These are phyloP conservation scores for Glycine latifolia DNA, from an alignment of 306 rosid species.

Conservation along the genomic window DNA sequence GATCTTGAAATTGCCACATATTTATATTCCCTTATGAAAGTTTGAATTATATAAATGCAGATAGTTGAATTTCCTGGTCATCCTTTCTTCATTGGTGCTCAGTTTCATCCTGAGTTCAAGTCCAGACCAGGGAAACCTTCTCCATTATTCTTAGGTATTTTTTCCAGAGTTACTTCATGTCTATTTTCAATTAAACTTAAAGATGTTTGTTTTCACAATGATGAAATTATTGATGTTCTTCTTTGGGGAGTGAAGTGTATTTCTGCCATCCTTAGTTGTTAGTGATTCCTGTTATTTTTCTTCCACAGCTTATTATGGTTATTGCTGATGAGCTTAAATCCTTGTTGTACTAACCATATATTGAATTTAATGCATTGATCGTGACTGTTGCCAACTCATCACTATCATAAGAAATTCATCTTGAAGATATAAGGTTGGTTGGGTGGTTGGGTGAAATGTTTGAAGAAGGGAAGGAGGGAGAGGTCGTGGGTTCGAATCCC, in stretches of 20 bases:
- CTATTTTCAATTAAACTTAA: not conserved
- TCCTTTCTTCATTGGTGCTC: constrained; percentile 81
- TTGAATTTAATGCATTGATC: not conserved
- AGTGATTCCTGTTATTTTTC: constrained; percentile 5
- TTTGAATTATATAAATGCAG: constrained; percentile 51
- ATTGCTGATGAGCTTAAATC: not conserved
- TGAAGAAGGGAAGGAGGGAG: too few species aligned
- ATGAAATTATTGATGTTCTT: not conserved
- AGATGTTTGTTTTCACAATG: too few species aligned
- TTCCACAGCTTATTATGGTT: not conserved
- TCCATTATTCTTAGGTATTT: constrained; percentile 70
- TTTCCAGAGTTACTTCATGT: not conserved
- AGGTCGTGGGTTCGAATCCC: too few species aligned
- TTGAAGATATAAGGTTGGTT: too few species aligned
- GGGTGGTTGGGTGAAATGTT: too few species aligned
- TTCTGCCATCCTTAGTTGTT: not conserved
- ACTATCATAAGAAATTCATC: not conserved
- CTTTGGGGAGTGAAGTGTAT: not conserved
- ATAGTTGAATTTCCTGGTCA: constrained; percentile 72
- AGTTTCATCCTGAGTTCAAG: constrained; percentile 86
- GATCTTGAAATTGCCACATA: constrained; percentile 16
- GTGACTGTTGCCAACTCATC: not conserved
- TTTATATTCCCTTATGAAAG: not conserved
- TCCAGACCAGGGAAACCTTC: constrained; percentile 89
- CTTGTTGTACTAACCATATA: not conserved